These are phyloP conservation scores for Dothidotthia symphoricarpi DNA, from an alignment of 2,329 filamentous ascomycete species.

Conservation along the genomic window DNA sequence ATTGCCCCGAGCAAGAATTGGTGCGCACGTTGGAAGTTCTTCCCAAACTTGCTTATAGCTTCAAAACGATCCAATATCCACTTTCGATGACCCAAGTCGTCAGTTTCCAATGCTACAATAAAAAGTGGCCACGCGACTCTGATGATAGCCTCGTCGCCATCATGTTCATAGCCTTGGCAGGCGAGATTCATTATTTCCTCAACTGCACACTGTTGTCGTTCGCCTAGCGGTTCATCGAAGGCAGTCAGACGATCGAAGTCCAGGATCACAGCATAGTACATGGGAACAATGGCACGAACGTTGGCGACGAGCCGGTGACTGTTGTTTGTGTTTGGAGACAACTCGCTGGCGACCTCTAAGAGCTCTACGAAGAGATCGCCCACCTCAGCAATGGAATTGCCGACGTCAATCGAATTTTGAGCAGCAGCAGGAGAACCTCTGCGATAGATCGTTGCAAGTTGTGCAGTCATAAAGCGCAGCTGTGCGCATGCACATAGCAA, in stretches of 20 bases:
- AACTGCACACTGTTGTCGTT: conserved; percentile 8
- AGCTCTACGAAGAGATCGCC: conserved; percentile 14
- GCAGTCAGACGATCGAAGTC: conserved; percentile 27
- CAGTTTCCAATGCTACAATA: conserved; percentile 39
- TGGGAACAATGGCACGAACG: conserved; percentile 38
- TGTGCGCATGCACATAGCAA: conserved; percentile 33
- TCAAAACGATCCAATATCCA: conserved; percentile 39
- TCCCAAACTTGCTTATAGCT: conserved; percentile 31
- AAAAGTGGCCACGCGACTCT: conserved; percentile 40
- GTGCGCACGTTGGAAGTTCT: conserved; percentile 35
- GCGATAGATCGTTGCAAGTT: conserved; percentile 21
- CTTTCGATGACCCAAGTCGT: conserved; percentile 33
- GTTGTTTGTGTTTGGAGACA: conserved; percentile 15
- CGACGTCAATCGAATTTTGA: conserved; percentile 9
- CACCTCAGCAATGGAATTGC: conserved; percentile 17
- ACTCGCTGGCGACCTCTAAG: conserved; percentile 12
- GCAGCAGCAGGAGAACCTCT: conserved; percentile 7
- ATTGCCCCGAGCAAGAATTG: conserved; percentile 26
- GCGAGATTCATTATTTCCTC: conserved; percentile 35
- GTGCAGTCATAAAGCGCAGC: conserved; percentile 35
- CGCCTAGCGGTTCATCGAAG: conserved; percentile 8
- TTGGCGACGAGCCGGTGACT: conserved; percentile 36
- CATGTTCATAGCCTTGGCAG: conserved; percentile 36
- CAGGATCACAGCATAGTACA: conserved; percentile 38
- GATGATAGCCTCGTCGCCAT: conserved; percentile 33